Percentiles rank a stretch among this genome's conserved stretches.
These are phyloP conservation scores for Arbutus unedo DNA, from an alignment of 148 eudicot genomes.

Conservation along the genomic window DNA sequence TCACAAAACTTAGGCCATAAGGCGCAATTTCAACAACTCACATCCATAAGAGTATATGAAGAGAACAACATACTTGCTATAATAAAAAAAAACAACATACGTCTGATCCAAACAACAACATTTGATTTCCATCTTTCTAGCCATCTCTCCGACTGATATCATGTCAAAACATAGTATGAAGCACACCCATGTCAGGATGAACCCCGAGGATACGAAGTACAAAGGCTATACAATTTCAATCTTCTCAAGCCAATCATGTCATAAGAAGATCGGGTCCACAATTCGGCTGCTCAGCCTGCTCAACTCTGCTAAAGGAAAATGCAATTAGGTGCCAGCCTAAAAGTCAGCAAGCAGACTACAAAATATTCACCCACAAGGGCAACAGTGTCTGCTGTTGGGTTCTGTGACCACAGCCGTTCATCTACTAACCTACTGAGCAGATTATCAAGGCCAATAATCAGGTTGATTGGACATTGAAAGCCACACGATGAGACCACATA, in stretches of 20 bases:
- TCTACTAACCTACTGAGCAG: neutral
- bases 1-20: neutral
- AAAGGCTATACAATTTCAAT: neutral
- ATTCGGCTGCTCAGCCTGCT: slow-evolving; percentile 14
- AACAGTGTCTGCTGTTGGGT: neutral
- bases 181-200: neutral
- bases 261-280: slow-evolving; percentile 22
- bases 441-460: neutral
- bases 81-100: too few species aligned
- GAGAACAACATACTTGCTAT: neutral
- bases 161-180: neutral
- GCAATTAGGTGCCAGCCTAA: neutral
- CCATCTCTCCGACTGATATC: neutral
- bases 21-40: neutral
- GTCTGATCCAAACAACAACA: too few species aligned
- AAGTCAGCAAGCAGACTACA: neutral
- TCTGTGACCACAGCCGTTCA: neutral
- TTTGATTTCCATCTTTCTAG: neutral
- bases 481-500: neutral
- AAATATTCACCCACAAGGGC: neutral
- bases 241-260: neutral
- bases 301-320: slow-evolving; percentile 21
- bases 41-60: neutral
- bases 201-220: too few species aligned
- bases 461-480: neutral